phyloP scores from a whole-genome alignment of 176 grass and related monocot species.

The Zoysia pacifica region DNA sequence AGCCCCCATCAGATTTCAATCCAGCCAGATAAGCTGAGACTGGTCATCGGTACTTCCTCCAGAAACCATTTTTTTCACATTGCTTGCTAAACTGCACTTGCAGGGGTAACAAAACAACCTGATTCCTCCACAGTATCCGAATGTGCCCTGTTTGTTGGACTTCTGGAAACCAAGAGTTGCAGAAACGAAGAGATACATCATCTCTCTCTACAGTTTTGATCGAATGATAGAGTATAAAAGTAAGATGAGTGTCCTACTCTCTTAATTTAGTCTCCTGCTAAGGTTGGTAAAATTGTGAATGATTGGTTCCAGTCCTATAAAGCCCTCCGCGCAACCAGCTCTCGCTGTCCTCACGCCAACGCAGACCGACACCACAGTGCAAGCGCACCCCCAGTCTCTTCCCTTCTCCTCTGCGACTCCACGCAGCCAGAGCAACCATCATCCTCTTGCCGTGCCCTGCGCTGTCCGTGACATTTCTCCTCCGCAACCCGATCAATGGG shows the following conservation, averaged over 20 bases:
- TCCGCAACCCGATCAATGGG: constrained; percentile 40
- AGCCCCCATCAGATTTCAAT: not conserved
- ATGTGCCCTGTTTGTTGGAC: not conserved
- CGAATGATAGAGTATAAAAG: not conserved
- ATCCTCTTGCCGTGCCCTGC: too few species aligned
- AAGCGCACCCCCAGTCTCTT: not conserved
- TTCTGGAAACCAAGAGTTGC: not conserved
- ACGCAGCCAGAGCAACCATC: not conserved
- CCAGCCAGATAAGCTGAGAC: not conserved
- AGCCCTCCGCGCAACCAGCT: not conserved
- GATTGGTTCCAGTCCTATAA: constrained; percentile 34
- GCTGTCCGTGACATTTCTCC: constrained; percentile 1
- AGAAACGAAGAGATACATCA: not conserved
- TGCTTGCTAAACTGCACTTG: not conserved
- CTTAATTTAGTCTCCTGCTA: constrained; percentile 14
- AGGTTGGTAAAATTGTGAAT: not conserved
- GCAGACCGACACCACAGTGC: constrained; percentile 53
- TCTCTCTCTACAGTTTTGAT: not conserved
- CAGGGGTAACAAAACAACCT: not conserved
- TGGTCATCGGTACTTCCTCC: not conserved
- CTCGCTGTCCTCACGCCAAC: constrained; percentile 25
- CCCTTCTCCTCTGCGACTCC: not conserved
- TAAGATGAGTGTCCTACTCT: not conserved
- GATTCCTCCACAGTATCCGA: not conserved
- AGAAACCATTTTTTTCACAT: not conserved